Evolutionary conservation across 1,284 basidiomycete genomes (phyloP).

Genomic region (Apiotrichum montevideense): DNA sequence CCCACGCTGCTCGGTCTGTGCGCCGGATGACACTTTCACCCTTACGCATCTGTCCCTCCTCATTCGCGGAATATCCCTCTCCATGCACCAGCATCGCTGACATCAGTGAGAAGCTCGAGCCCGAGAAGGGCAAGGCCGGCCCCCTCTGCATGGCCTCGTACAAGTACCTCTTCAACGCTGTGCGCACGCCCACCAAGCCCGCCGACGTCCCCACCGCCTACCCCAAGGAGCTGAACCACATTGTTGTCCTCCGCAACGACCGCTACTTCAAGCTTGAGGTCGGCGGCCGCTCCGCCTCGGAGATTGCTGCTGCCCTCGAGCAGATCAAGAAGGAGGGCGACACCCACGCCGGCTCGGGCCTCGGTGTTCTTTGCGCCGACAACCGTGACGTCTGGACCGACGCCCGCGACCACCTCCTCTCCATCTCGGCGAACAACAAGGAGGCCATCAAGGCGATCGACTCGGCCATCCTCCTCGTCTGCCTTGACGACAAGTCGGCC

Average conservation of each 20-base stretch:
- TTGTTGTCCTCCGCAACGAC: conserved; percentile 87
- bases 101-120: conserved; percentile 68
- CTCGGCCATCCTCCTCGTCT: conserved; percentile 79
- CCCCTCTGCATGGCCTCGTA: conserved; percentile 95
- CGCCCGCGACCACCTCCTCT: conserved; percentile 63
- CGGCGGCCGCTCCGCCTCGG: conserved; percentile 57
- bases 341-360: conserved; percentile 53
- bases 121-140: conserved; percentile 74
- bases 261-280: conserved; percentile 78
- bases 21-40: too few species aligned
- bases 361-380: conserved; percentile 81
- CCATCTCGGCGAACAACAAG: conserved; percentile 59
- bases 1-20: too few species aligned
- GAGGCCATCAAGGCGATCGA: conserved; percentile 72
- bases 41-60: too few species aligned
- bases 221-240: conserved; percentile 66
- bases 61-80: too few species aligned
- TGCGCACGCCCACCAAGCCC: conserved; percentile 74
- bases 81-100: too few species aligned
- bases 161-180: conserved; percentile 92
- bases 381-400: conserved; percentile 89
- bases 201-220: conserved; percentile 81
- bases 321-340: conserved; percentile 68
- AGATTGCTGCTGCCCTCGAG: conserved; percentile 76
- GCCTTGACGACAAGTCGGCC: conserved; percentile 59